Conservation (phyloP, 352 stramenopile species). For the Albugo laibachii region DNA sequence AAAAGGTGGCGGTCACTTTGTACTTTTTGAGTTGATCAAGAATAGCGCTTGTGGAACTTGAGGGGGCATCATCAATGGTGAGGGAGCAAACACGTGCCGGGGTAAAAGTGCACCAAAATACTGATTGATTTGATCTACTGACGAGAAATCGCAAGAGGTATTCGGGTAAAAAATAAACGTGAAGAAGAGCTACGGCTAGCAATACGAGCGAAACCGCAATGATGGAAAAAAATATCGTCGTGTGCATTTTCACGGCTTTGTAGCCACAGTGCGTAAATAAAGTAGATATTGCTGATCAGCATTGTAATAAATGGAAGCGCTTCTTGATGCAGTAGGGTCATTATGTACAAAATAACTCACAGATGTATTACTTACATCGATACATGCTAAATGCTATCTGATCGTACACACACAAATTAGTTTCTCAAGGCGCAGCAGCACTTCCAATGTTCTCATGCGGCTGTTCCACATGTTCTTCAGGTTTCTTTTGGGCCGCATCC, state of each 20-base stretch:
- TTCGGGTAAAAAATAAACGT: slow-evolving; percentile 44
- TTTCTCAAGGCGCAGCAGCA: slow-evolving; percentile 1
- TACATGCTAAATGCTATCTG: neutral
- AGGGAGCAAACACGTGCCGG: slow-evolving; percentile 31
- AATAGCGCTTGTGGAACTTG: slow-evolving; percentile 30
- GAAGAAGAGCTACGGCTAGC: slow-evolving; percentile 15
- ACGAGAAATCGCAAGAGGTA: slow-evolving; percentile 49
- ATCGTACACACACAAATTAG: neutral
- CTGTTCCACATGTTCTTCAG: slow-evolving; percentile 1
- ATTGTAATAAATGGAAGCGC: too few species aligned
- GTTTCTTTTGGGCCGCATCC: neutral
- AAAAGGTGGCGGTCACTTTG: slow-evolving; percentile 61
- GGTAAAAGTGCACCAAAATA: slow-evolving; percentile 55
- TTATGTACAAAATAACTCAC: too few species aligned
- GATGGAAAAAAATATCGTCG: neutral
- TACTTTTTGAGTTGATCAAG: slow-evolving; percentile 47
- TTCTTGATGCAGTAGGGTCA: too few species aligned
- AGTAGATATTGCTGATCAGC: too few species aligned
- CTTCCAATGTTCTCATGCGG: slow-evolving; percentile 2
- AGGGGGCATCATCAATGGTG: slow-evolving; percentile 68
- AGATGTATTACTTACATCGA: slow-evolving; percentile 1
- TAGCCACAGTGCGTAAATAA: too few species aligned
- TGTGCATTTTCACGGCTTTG: too few species aligned
- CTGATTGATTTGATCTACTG: slow-evolving; percentile 41
- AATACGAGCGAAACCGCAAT: slow-evolving; percentile 7